phyloP scores from a whole-genome alignment of 140 eudicot species.

The Eryngium alpinum region DNA sequence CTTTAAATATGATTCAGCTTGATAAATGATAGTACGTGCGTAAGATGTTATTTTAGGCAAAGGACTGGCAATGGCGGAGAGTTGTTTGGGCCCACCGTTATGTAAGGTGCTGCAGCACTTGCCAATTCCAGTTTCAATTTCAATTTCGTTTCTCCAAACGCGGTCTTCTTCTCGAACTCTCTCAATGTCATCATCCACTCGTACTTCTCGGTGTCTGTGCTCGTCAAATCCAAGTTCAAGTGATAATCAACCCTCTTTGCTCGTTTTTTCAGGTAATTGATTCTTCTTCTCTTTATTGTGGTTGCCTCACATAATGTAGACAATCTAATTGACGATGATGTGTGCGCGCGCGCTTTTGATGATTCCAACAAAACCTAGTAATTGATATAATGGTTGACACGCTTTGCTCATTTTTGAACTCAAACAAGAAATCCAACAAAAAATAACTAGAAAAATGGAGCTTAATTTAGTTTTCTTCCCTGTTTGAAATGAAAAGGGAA shows the following conservation, averaged over 20 bases:
- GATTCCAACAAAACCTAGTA: not conserved
- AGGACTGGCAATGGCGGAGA: slow-evolving; percentile 34
- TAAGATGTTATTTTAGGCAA: not conserved
- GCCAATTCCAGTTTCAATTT: slow-evolving; percentile 11
- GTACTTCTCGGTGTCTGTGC: slow-evolving; percentile 9
- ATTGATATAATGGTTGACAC: no score
- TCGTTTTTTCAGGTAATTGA: slow-evolving; percentile 68
- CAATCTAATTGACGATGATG: not conserved
- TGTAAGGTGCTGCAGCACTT: slow-evolving; percentile 11
- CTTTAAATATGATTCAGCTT: not conserved
- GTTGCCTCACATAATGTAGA: not conserved
- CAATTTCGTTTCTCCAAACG: slow-evolving; percentile 7
- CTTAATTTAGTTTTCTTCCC: not conserved
- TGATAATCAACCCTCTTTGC: slow-evolving; percentile 43
- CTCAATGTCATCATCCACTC: slow-evolving; percentile 20
- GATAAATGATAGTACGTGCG: not conserved
- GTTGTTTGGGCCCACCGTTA: slow-evolving; percentile 33
- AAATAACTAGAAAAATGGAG: not conserved
- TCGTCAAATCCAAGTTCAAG: slow-evolving; percentile 20
- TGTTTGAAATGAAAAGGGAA: not conserved
- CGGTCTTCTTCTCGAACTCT: slow-evolving; percentile 25
- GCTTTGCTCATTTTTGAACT: not conserved
- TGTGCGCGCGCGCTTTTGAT: not conserved
- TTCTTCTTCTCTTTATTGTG: not conserved
- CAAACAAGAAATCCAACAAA: not conserved